Evolutionary conservation across 2,329 filamentous ascomycete genomes (phyloP).

Genomic region (Scytalidium lignicola): DNA sequence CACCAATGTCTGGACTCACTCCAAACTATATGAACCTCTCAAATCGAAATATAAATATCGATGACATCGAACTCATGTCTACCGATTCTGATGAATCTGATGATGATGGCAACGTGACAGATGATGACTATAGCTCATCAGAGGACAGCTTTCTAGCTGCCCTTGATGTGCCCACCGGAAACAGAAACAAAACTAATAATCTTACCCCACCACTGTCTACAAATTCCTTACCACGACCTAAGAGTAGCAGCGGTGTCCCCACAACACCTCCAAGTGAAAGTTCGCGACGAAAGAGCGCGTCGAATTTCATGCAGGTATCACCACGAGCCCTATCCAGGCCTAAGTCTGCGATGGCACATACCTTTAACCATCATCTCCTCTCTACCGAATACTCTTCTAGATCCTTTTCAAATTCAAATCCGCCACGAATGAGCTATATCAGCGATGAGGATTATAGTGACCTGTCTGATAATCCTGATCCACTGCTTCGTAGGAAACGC

Average conservation of each 20-base stretch:
- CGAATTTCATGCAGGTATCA: neutral
- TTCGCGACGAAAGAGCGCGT: neutral
- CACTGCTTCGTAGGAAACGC: neutral
- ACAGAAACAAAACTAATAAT: neutral
- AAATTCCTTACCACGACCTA: neutral
- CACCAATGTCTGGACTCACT: neutral
- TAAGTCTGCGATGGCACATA: neutral
- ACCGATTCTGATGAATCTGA: neutral
- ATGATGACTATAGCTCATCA: neutral
- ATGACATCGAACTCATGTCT: neutral
- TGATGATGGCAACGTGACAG: neutral
- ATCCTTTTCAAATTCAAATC: neutral
- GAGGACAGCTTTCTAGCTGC: neutral
- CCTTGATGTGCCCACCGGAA: neutral
- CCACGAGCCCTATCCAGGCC: neutral
- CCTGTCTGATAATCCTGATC: neutral
- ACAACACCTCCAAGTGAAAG: neutral
- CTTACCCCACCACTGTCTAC: neutral
- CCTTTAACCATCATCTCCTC: neutral
- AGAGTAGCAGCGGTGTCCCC: neutral
- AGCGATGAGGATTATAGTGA: slow-evolving; percentile 1
- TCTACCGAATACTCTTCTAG: neutral
- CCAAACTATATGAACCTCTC: neutral
- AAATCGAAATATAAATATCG: neutral
- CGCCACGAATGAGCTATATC: neutral